These are phyloP conservation scores for Puccinia triticina DNA, from an alignment of 1,284 basidiomycete genomes.

Conservation along the genomic window DNA sequence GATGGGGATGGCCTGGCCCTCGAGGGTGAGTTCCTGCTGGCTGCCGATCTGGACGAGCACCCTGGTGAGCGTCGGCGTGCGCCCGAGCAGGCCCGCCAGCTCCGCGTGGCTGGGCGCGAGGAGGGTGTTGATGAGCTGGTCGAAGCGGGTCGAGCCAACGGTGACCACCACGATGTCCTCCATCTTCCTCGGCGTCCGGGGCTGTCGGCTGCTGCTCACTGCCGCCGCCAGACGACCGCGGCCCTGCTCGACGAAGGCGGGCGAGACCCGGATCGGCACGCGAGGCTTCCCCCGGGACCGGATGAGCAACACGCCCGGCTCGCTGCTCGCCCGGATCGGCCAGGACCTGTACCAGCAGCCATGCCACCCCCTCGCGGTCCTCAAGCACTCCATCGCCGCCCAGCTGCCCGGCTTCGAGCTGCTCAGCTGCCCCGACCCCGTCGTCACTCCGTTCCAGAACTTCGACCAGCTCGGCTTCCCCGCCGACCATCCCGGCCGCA, in stretches of 20 bases:
- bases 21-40: not conserved
- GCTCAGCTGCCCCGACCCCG: slow-evolving; percentile 72
- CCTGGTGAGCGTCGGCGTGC: not conserved
- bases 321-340: slow-evolving; percentile 76
- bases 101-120: not conserved
- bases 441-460: slow-evolving; percentile 88
- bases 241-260: not conserved
- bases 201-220: not conserved
- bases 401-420: slow-evolving; percentile 67
- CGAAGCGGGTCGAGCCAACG: slow-evolving; percentile 29
- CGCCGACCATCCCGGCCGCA: slow-evolving; percentile 86
- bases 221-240: not conserved
- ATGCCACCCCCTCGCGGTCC: slow-evolving; percentile 81
- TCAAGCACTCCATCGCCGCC: slow-evolving; percentile 80
- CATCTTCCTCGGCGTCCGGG: not conserved
- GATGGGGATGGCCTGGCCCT: not conserved
- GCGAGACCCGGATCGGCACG: not conserved
- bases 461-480: slow-evolving; percentile 97
- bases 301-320: slow-evolving; percentile 80
- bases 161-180: not conserved
- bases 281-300: slow-evolving; percentile 70
- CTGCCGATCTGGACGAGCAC: slow-evolving; percentile 1
- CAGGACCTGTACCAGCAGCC: slow-evolving; percentile 74
- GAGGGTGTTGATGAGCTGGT: not conserved
- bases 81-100: too few relatives aligned